Conservation (phyloP, 306 rosid species). For the Clitoria ternatea region DNA sequence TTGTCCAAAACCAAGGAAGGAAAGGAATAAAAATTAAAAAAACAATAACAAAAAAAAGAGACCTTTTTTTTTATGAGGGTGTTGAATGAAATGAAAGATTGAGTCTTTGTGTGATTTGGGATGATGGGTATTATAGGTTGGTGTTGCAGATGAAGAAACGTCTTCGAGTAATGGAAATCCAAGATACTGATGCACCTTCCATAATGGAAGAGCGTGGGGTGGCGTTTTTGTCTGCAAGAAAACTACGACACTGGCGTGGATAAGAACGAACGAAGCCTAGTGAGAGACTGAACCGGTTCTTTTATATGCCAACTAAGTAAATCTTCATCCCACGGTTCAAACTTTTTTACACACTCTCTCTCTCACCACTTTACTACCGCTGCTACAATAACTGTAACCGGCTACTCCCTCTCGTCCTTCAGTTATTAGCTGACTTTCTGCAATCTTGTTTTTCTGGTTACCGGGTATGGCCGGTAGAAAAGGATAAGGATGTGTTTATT, state of each 20-base stretch:
- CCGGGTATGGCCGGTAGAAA: conserved; percentile 26
- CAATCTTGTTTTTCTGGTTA: background rate
- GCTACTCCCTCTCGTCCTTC: conserved; percentile 10
- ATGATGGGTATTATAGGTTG: conserved; percentile 19
- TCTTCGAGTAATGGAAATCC: conserved; percentile 25
- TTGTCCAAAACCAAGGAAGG: background rate
- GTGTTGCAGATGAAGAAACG: conserved; percentile 35
- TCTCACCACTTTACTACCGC: background rate
- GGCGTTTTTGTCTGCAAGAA: conserved; percentile 10
- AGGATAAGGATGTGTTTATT: conserved; percentile 30
- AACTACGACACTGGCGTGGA: conserved; percentile 31
- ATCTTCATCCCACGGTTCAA: conserved; percentile 28
- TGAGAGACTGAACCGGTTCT: background rate
- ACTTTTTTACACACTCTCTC: conserved; percentile 11
- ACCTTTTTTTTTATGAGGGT: background rate
- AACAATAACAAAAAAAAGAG: background rate
- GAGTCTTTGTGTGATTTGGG: background rate
- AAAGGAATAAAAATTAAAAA: background rate
- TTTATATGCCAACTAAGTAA: conserved; percentile 11
- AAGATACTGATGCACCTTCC: conserved; percentile 36
- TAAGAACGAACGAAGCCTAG: conserved; percentile 45
- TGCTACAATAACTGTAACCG: conserved; percentile 35
- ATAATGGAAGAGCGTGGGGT: conserved; percentile 12
- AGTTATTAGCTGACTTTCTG: background rate
- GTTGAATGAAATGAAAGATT: background rate